Base-by-base conservation (phyloP, 2,329 filamentous ascomycete genomes). In the Bipolaris cookei region DNA sequence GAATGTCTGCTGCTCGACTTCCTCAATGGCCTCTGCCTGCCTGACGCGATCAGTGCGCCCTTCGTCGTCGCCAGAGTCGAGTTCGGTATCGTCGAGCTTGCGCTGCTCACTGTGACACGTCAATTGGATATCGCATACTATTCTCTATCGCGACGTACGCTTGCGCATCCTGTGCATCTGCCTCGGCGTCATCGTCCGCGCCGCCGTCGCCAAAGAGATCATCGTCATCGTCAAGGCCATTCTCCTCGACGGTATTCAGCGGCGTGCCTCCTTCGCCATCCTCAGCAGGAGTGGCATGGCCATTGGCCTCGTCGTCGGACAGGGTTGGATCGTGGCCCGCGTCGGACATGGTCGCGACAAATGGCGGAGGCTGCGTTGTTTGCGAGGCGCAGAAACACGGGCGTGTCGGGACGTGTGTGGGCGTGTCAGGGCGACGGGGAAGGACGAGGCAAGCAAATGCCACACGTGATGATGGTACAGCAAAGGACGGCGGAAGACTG, bases 51-150 rank as follows among this genome's bases (percentile, higher is more conserved):
- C 89, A 68, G 84, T 83, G 16, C 88, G 80, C 43, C 82, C 83
- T 65, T 86, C 84, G 65, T 87, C 87, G 70, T 87, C 82, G 56
- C 87, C 83, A 48, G 87, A 83, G 64, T 85, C 84, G 63, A 86
- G 76, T 68, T 88, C 86, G 56, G 86, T 84, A 64, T 90, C 86
- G 56, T 88, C 84, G 11, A 88, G 77, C 60, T 78, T 80, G 57
- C 83, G 81, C 55, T 76, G 69, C 41, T 62, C 68, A 67, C 77
- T 77, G 59, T 14, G 23, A 18, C 67, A 55, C 18, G 53, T 71
- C 54, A 71, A 64, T 55, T 13, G 39, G 23, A 6, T 20, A 21
- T 48, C 51, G 44, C 35, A 16, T 23, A 7, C 13, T 51, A 30
- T 6, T 21, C 85, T 84, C 78, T 1, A 14, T 14, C 39, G 50